Base-by-base conservation (phyloP, 2,329 filamentous ascomycete species). In the Penicillium sp. region DNA sequence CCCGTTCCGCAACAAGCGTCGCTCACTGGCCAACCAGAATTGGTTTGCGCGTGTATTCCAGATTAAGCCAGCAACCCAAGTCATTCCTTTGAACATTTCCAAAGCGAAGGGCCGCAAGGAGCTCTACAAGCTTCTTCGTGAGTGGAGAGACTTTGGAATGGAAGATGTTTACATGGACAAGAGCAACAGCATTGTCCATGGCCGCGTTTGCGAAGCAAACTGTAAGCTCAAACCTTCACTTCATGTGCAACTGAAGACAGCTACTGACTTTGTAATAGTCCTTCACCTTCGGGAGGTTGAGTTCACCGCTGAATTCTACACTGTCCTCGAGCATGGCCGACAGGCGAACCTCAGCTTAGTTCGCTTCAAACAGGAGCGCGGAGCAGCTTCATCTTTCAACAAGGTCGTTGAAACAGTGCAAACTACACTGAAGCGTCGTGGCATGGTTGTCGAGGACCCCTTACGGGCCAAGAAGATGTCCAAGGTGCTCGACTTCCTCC, bases 21-120 rank as follows among this genome's bases (percentile, higher is more conserved):
- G 18, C 8, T 63, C 54, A 10, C 38, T 52, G 32, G 64, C 47
- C 53, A 64, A 86, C 68, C 87, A 91, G 67, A 96, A 88, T 63
- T 97, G 93, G 92, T 83, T 97, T 49, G 88, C 90, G 29, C 88
- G 90, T 14, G 84, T 97, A 43, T 90, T 97, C 77, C 86, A 91
- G 51, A 88, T 97, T 68, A 96, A 94, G 70, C 93, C 93, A 1
- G 89, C 88, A 0, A 87, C 80, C 14, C 84, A 85, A 59, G 82
- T 89, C 27, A 74, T 97, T 14, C 94, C 91, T 70, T 87, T 97
- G 70, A 81, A 81, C 3, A 81, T 91, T 22, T 84, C 88, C 5
- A 88, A 88, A 63, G 81, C 81, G n/a, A 83, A 86, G 55, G 88
- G 88, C 41, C 85, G 91, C 41, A 88, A 89, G 66, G 92, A 96